phyloP scores from a whole-genome alignment of 2,329 filamentous ascomycete genomes.

The Geosmithia morbida region DNA sequence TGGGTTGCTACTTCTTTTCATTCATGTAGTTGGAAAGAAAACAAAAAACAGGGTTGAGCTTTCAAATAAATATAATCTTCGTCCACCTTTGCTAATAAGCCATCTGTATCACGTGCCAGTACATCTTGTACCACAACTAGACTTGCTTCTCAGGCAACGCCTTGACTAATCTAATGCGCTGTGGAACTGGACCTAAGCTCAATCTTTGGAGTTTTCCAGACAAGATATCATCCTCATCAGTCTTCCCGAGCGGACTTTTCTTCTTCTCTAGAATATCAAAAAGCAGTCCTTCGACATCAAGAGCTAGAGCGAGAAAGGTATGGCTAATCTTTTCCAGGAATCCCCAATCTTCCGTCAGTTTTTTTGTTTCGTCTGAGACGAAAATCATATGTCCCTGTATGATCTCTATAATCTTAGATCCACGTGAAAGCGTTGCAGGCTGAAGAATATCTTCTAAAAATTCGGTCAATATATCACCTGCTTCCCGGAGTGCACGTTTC shows the following conservation, averaged over 20 bases:
- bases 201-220: not conserved
- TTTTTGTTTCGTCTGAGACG: not conserved
- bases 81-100: no score
- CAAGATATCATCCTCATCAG: not conserved
- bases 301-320: not conserved
- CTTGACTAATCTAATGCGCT: no score
- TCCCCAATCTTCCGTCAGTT: not conserved
- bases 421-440: no score
- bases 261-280: not conserved
- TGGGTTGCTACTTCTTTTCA: no score
- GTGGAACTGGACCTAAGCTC: not conserved
- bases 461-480: not conserved
- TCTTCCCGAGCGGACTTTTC: not conserved
- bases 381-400: no score
- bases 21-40: no score
- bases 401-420: no score
- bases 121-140: no score
- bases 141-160: no score
- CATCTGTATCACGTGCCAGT: no score
- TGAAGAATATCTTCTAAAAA: not conserved
- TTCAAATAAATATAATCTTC: no score
- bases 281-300: not conserved
- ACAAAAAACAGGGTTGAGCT: no score
- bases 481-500: not conserved
- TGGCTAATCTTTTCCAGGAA: not conserved